phyloP scores from a whole-genome alignment of 1,284 basidiomycete genomes.

The Takashimella koratensis region DNA sequence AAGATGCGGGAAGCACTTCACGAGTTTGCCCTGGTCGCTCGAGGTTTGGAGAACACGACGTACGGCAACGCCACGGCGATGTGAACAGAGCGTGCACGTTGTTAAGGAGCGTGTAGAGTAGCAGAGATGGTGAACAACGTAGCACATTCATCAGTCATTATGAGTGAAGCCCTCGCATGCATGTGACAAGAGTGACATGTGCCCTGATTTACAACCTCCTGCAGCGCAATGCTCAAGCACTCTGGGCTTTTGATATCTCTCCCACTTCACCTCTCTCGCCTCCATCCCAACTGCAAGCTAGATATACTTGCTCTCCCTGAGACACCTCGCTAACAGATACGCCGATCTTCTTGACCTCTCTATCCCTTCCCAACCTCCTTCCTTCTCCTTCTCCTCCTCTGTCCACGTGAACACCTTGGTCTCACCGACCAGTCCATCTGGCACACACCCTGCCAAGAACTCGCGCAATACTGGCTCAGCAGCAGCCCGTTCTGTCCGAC shows the following conservation, averaged over 20 bases:
- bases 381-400: conserved; percentile 8
- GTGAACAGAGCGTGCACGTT: conserved; percentile 2
- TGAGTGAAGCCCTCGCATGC: no score
- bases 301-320: conserved; percentile 14
- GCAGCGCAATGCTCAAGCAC: no score
- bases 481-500: background rate
- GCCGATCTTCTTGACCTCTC: conserved; percentile 16
- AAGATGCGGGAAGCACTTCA: conserved; percentile 50
- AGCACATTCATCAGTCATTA: no score
- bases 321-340: conserved; percentile 8
- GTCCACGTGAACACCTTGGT: conserved; percentile 14
- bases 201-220: background rate
- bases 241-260: no score
- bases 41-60: conserved; percentile 47
- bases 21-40: conserved; percentile 49
- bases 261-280: no score
- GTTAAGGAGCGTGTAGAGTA: background rate
- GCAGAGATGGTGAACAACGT: no score
- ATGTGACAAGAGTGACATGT: background rate
- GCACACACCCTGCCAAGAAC: conserved; percentile 36
- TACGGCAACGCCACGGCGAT: conserved; percentile 48
- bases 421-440: conserved; percentile 22
- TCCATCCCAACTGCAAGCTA: no score
- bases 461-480: conserved; percentile 16
- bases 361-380: conserved; percentile 20